phyloP scores from a whole-genome alignment of 352 stramenopile genomes.

The Phytophthora pistaciae region DNA sequence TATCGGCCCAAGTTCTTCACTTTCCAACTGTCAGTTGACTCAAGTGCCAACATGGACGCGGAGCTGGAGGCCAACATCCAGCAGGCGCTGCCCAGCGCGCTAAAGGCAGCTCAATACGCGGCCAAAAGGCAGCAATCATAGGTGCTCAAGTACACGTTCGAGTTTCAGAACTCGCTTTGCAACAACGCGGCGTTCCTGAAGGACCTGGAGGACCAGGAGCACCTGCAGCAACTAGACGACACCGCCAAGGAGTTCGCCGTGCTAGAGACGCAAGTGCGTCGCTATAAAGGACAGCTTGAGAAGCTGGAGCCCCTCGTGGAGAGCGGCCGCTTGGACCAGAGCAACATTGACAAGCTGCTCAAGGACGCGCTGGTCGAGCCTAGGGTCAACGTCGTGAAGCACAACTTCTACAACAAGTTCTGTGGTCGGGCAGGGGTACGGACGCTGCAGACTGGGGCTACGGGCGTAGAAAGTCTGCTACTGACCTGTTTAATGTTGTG shows the following conservation, averaged over 20 bases:
- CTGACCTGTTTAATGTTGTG: background rate
- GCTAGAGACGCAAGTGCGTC: slow-evolving; percentile 64
- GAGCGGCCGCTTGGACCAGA: slow-evolving; percentile 52
- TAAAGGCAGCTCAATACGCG: slow-evolving; percentile 81
- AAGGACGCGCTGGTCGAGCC: slow-evolving; percentile 59
- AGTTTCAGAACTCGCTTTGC: slow-evolving; percentile 69
- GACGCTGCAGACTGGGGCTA: background rate
- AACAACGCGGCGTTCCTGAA: slow-evolving; percentile 77
- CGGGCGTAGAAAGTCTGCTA: background rate
- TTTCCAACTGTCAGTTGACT: no score
- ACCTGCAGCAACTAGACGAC: slow-evolving; percentile 64
- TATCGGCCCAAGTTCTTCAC: no score
- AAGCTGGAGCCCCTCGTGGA: slow-evolving; percentile 67
- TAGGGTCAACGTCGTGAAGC: slow-evolving; percentile 62
- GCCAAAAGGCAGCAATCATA: slow-evolving; percentile 81
- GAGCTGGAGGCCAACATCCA: slow-evolving; percentile 70
- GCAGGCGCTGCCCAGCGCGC: slow-evolving; percentile 65
- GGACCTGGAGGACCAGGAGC: slow-evolving; percentile 64
- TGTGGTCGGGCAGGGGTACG: slow-evolving; percentile 76
- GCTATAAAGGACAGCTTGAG: slow-evolving; percentile 78
- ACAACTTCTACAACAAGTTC: slow-evolving; percentile 86
- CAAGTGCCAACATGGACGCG: slow-evolving; percentile 43
- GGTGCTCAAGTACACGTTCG: slow-evolving; percentile 77
- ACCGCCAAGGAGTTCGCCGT: slow-evolving; percentile 77
- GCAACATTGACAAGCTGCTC: slow-evolving; percentile 73